phyloP scores from a whole-genome alignment of 2,329 filamentous ascomycete genomes.

The Calonectria henricotiae region DNA sequence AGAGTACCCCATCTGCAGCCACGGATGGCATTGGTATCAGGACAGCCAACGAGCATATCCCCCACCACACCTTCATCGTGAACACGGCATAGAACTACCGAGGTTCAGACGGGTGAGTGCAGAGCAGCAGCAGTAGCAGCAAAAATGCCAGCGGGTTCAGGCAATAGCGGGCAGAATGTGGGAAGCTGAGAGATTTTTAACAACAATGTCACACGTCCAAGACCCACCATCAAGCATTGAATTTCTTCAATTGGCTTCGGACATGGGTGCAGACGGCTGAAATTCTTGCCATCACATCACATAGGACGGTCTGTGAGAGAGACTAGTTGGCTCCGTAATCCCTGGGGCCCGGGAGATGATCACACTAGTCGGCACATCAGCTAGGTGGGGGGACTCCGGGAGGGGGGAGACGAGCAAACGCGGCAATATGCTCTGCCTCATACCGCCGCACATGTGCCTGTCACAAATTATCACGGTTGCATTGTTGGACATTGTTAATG shows the following conservation, averaged over 20 bases:
- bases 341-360: background rate
- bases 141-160: background rate
- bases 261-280: background rate
- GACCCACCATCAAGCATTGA: background rate
- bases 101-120: background rate
- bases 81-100: background rate
- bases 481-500: too few relatives aligned
- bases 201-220: background rate
- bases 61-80: constrained; percentile 2
- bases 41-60: background rate
- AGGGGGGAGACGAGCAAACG: background rate
- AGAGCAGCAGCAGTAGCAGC: background rate
- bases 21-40: background rate
- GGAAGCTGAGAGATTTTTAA: background rate
- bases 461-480: too few relatives aligned
- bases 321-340: background rate
- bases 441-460: too few relatives aligned
- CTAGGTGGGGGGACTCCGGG: background rate
- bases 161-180: background rate
- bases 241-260: background rate
- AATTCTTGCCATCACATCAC: background rate
- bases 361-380: background rate
- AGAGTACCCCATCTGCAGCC: background rate
- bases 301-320: background rate
- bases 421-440: too few relatives aligned